Conservation (phyloP, 176 grass and related monocot species). For the Musa troglodytarum region DNA sequence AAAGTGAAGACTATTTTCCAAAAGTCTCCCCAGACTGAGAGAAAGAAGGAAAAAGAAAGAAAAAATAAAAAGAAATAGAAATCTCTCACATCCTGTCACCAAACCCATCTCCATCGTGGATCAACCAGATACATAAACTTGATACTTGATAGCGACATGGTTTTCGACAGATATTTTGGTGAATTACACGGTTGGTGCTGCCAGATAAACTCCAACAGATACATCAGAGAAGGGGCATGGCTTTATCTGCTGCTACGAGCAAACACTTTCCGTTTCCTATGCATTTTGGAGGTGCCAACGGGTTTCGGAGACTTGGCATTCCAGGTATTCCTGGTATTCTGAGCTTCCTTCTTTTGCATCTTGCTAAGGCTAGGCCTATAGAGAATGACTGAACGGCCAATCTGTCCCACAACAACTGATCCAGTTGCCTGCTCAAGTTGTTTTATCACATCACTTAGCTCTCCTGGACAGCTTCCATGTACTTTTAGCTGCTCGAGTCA, state of each 20-base stretch:
- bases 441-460: slow-evolving; percentile 54
- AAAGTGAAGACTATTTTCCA: too few relatives aligned
- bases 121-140: too few relatives aligned
- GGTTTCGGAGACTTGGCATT: slow-evolving; percentile 6
- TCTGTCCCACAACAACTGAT: slow-evolving; percentile 58
- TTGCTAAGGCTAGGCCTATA: slow-evolving; percentile 86
- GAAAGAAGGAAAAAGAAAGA: too few relatives aligned
- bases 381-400: slow-evolving; percentile 77
- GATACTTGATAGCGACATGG: too few relatives aligned
- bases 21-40: too few relatives aligned
- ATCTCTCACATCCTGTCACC: too few relatives aligned
- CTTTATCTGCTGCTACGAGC: background rate
- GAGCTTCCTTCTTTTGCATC: slow-evolving; percentile 57
- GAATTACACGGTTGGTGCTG: too few relatives aligned
- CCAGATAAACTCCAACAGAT: too few relatives aligned
- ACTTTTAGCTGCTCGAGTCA: slow-evolving; percentile 67
- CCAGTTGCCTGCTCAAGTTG: slow-evolving; percentile 86
- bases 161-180: too few relatives aligned
- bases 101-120: too few relatives aligned
- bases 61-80: too few relatives aligned
- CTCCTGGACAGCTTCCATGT: slow-evolving; percentile 69
- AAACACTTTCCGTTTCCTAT: background rate
- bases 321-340: slow-evolving; percentile 26
- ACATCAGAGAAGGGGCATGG: too few relatives aligned
- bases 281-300: background rate